Base-by-base conservation (phyloP, 164 flowering plant species). In the Macadamia tetraphylla region DNA sequence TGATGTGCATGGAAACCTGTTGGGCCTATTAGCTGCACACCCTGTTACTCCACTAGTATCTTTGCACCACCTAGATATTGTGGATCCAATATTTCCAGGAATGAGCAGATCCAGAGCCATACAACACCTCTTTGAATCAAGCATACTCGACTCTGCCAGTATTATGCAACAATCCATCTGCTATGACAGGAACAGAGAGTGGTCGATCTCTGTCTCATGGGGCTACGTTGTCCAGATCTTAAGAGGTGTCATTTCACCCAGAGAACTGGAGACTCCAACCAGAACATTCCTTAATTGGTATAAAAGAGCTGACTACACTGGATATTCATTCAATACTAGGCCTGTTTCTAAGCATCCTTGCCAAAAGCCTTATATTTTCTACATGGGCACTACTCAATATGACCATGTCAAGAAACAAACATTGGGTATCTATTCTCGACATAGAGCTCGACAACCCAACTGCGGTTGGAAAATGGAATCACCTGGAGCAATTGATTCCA, bases 241-340 rank as follows among this genome's bases (percentile, higher is more conserved):
- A 13, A 76, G 89, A 44, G 94, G 90, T 32, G 73, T 78, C 9
- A 61, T 84, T 17, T 84, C 94, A 17, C 89, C 94, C 0, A 72
- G 90, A 62, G 90, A 88, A 77, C 83, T 88, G 0, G 90, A 88
- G 73, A 86, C 72, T 83, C 90, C 94, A 4, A 60, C 90, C 1
- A 71, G 94, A 58, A 88, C 90, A 12, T 86, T 88, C 46, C 84
- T 86, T 1, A 88, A 86, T 48, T 88, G 94, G 94, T 85, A 85
- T 65, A 67, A 59, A 48, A 73, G 75, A 64, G 88, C 87, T 13
- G 90, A 88, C 67, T 86, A 81, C 72, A 88, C 82, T 11, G 87
- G 85, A 0, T 85, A 88, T 73, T 79, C 93, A 13, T 86, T 88
- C 82, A 88, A 86, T 77, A 86, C 90, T 1, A 81, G 94, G 76